Conservation (phyloP, 495 filamentous ascomycete genomes). For the Aspergillus diversus region DNA sequence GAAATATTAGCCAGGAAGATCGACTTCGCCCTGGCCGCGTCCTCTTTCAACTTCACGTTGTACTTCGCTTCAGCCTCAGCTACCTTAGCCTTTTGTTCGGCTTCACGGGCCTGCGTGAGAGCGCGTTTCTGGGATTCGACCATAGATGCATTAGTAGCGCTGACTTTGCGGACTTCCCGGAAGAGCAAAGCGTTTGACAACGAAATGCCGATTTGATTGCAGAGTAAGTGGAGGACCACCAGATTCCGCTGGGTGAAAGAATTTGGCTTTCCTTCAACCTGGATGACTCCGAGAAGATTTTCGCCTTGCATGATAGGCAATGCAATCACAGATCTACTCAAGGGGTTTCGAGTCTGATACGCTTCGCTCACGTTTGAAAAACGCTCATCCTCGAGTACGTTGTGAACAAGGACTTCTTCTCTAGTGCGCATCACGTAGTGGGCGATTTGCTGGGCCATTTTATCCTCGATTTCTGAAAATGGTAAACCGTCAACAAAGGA, state of each 20-base stretch:
- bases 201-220: conserved; percentile 88
- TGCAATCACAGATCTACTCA: conserved; percentile 79
- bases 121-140: conserved; percentile 83
- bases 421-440: conserved; percentile 83
- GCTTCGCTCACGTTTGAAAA: conserved; percentile 79
- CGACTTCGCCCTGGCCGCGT: conserved; percentile 86
- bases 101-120: conserved; percentile 74
- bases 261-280: conserved; percentile 81
- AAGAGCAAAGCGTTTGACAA: conserved; percentile 85
- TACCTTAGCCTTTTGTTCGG: conserved; percentile 80
- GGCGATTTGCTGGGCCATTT: conserved; percentile 77
- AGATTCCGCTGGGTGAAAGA: conserved; percentile 88
- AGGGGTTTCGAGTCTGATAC: conserved; percentile 68
- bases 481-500: conserved; percentile 64
- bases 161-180: conserved; percentile 78
- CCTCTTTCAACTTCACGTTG: conserved; percentile 86
- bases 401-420: conserved; percentile 81
- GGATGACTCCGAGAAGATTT: conserved; percentile 79
- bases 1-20: conserved; percentile 94
- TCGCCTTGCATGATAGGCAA: conserved; percentile 81
- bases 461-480: conserved; percentile 62
- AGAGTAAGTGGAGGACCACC: conserved; percentile 81
- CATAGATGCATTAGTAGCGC: conserved; percentile 82
- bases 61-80: conserved; percentile 83
- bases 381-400: conserved; percentile 80